Percentiles rank a stretch among this genome's conserved stretches.
These are phyloP conservation scores for Globisporangium lucens DNA, from an alignment of 352 stramenopile genomes.

Conservation along the genomic window DNA sequence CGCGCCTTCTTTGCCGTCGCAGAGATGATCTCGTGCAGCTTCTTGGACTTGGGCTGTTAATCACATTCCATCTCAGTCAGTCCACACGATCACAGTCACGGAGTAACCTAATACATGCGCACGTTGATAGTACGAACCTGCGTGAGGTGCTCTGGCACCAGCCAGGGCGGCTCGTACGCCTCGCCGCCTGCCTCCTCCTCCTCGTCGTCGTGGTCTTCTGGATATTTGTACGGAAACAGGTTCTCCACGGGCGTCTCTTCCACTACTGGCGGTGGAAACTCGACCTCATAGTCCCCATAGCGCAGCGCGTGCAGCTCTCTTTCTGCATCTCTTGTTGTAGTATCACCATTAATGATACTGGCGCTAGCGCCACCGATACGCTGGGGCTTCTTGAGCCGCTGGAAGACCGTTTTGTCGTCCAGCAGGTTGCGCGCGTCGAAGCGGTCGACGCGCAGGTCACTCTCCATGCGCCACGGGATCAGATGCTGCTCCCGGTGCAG, in stretches of 20 bases:
- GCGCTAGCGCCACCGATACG: background rate
- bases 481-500: constrained; percentile 56
- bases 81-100: background rate
- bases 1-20: constrained; percentile 45
- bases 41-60: constrained; percentile 39
- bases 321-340: background rate
- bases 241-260: constrained; percentile 20
- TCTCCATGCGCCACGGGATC: constrained; percentile 43
- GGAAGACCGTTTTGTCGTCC: constrained; percentile 44
- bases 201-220: constrained; percentile 25
- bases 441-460: constrained; percentile 45
- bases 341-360: background rate
- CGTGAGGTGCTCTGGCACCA: constrained; percentile 23
- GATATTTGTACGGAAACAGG: constrained; percentile 43
- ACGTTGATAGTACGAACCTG: constrained; percentile 20
- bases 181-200: constrained; percentile 26
- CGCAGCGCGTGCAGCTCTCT: constrained; percentile 38
- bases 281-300: constrained; percentile 41
- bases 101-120: background rate
- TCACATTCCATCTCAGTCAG: background rate
- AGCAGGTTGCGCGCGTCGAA: constrained; percentile 66
- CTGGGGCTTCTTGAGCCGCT: constrained; percentile 41
- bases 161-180: constrained; percentile 26
- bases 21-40: constrained; percentile 37
- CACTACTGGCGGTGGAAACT: constrained; percentile 28